Conservation (phyloP, 768 basidiomycete species). For the Amylocystis lapponica region DNA sequence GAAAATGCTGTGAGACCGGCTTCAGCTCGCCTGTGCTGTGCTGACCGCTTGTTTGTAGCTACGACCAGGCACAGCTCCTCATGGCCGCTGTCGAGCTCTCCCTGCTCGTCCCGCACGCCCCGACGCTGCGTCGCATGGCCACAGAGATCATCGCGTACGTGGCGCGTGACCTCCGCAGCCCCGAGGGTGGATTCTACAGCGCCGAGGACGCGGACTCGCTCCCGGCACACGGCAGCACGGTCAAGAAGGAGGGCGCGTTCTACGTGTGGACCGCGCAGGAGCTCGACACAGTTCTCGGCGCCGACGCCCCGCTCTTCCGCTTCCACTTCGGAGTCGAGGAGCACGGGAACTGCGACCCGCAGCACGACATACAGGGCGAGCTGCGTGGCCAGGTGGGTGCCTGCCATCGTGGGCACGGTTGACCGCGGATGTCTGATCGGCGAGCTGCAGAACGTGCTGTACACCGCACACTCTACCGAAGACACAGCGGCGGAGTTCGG, state of each 20-base stretch:
- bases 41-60: constrained; percentile 9
- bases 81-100: constrained; percentile 16
- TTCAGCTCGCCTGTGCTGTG: background rate
- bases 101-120: constrained; percentile 11
- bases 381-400: constrained; percentile 20
- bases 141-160: constrained; percentile 22
- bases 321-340: constrained; percentile 29
- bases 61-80: constrained; percentile 35
- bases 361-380: constrained; percentile 33
- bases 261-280: constrained; percentile 31
- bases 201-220: constrained; percentile 39
- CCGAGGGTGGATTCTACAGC: constrained; percentile 31
- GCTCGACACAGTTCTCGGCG: constrained; percentile 27
- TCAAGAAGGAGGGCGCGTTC: constrained; percentile 33
- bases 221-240: constrained; percentile 19
- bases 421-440: background rate
- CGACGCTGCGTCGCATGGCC: background rate
- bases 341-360: constrained; percentile 32
- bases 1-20: constrained; percentile 25
- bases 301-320: constrained; percentile 24
- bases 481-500: constrained; percentile 16
- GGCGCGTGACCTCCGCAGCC: constrained; percentile 27
- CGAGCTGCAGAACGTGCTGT: constrained; percentile 16
- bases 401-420: too few species aligned
- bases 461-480: constrained; percentile 13